Evolutionary conservation across 306 rosid genomes (phyloP).

Genomic region (Cucurbita pepo): DNA sequence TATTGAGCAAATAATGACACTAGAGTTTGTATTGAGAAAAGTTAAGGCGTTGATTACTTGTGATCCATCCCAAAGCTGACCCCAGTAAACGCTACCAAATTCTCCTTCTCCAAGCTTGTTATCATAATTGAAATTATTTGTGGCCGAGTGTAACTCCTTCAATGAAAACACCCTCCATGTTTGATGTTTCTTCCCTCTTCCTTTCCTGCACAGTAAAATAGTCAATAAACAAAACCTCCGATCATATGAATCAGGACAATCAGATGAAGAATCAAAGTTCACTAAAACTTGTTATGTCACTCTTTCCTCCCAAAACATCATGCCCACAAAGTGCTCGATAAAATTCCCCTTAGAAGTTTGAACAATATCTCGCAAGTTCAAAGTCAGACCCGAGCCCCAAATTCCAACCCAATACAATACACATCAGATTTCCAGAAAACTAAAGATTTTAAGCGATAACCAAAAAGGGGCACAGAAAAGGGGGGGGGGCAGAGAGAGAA

Average conservation of each 20-base stretch:
- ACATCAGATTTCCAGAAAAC: not conserved
- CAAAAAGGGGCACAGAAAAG: not conserved
- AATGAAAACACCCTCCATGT: conserved; percentile 85
- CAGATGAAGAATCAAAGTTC: not conserved
- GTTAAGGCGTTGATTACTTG: conserved; percentile 32
- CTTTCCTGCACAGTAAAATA: conserved; percentile 37
- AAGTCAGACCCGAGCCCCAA: not conserved
- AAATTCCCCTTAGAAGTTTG: not conserved
- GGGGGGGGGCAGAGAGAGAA: no score
- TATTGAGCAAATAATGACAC: not conserved
- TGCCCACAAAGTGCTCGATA: not conserved
- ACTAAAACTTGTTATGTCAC: not conserved
- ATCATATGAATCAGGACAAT: not conserved
- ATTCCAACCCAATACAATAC: not conserved
- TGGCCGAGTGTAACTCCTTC: conserved; percentile 88
- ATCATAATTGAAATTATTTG: conserved; percentile 90
- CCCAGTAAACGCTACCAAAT: conserved; percentile 98
- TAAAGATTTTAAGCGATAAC: conserved; percentile 5
- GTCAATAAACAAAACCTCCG: not conserved
- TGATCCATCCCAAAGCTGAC: conserved; percentile 99
- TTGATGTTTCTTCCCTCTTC: conserved; percentile 63
- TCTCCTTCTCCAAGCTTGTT: conserved; percentile 99
- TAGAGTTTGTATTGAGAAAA: not conserved
- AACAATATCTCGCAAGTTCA: not conserved
- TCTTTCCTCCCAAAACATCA: not conserved